Evolutionary conservation across 352 stramenopile genomes (phyloP).

Genomic region (Pythium guiyangense): DNA sequence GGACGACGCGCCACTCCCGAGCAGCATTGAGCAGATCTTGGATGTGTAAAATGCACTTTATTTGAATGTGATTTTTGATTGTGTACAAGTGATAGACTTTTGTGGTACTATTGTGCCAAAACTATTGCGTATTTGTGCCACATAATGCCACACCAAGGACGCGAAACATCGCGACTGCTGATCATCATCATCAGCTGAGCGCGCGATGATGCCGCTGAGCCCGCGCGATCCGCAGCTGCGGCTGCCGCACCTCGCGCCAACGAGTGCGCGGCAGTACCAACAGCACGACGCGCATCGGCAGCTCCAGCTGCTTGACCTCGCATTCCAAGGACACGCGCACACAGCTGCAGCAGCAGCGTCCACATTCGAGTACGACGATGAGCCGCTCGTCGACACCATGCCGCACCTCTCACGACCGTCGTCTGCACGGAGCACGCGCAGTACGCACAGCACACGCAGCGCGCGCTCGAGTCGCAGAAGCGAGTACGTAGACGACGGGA

Average conservation of each 20-base stretch:
- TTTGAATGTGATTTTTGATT: no score
- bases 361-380: constrained; percentile 6
- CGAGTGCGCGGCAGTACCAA: not conserved
- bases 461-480: constrained; percentile 4
- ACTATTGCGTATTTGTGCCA: no score
- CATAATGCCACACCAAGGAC: no score
- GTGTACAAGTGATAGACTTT: no score
- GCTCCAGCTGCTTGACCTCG: constrained; percentile 34
- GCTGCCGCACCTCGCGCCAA: not conserved
- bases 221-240: constrained; percentile 7
- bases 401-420: not conserved
- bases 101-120: no score
- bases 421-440: constrained; percentile 7
- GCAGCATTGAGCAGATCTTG: not conserved
- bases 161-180: no score
- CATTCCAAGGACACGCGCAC: constrained; percentile 22
- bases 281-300: constrained; percentile 14
- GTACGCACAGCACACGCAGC: not conserved
- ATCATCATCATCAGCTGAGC: no score
- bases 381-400: not conserved
- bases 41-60: not conserved
- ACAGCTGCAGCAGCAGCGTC: not conserved
- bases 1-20: not conserved
- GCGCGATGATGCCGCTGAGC: constrained; percentile 9
- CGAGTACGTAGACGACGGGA: constrained; percentile 5